phyloP scores from a whole-genome alignment of 306 rosid species.

The Casuarina equisetifolia region DNA sequence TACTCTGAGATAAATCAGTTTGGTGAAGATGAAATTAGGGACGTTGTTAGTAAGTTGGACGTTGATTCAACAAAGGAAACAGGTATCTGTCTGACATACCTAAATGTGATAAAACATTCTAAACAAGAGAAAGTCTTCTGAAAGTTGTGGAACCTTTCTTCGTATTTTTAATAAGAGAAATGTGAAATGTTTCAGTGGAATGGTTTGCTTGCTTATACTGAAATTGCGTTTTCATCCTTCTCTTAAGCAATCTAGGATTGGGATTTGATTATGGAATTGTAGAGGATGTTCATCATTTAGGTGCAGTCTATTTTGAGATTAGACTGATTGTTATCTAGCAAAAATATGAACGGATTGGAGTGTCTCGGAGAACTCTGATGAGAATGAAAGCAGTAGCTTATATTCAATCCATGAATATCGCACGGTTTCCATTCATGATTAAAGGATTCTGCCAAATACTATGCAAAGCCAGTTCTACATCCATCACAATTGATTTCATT shows the following conservation, averaged over 20 bases:
- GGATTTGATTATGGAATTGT: not conserved
- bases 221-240: not conserved
- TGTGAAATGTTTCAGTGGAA: not conserved
- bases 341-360: not conserved
- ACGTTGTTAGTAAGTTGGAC: slow-evolving; percentile 55
- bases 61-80: slow-evolving; percentile 49
- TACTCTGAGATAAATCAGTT: slow-evolving; percentile 34
- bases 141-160: not conserved
- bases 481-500: not conserved
- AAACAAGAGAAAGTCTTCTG: not conserved
- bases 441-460: not conserved
- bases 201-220: not conserved
- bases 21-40: slow-evolving; percentile 37
- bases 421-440: not conserved
- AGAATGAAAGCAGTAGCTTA: not conserved
- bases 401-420: not conserved
- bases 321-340: not conserved
- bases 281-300: not conserved
- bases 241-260: not conserved
- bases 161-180: not conserved
- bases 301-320: not conserved
- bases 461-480: not conserved
- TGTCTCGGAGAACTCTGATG: not conserved
- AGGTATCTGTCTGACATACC: slow-evolving; percentile 43
- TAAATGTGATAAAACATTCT: slow-evolving; percentile 18